Evolutionary conservation across 192 early-diverging fungal genomes (phyloP).

Genomic region (Coemansia sp.): DNA sequence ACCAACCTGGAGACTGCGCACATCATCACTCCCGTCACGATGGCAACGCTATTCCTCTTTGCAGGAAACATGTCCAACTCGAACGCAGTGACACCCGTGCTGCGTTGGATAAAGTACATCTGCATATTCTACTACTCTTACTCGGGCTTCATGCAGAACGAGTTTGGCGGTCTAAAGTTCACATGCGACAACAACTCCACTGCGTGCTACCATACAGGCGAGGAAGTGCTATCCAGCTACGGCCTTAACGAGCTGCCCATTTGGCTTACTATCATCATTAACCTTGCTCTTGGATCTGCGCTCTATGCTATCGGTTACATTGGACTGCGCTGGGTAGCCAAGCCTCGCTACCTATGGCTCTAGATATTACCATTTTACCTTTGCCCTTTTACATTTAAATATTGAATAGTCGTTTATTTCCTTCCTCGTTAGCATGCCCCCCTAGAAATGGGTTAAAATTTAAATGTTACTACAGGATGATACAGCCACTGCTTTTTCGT

Average conservation of each 20-base stretch:
- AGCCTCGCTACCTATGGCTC: conserved; percentile 40
- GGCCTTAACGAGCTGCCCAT: conserved; percentile 26
- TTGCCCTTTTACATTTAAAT: background rate
- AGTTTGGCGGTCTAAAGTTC: conserved; percentile 42
- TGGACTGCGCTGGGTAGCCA: conserved; percentile 33
- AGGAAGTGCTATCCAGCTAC: conserved; percentile 28
- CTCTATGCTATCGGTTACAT: conserved; percentile 23
- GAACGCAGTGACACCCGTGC: conserved; percentile 37
- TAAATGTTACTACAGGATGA: too few species aligned
- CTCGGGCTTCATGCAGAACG: conserved; percentile 40
- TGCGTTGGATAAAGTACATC: conserved; percentile 47
- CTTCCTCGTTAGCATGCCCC: background rate
- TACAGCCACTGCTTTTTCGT: background rate
- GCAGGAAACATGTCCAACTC: conserved; percentile 40
- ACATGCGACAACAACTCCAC: conserved; percentile 9
- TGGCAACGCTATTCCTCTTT: conserved; percentile 33
- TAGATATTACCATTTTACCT: background rate
- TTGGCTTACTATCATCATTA: conserved; percentile 18
- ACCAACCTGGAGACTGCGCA: conserved; percentile 25
- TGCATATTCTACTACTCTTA: conserved; percentile 37
- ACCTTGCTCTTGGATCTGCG: conserved; percentile 15
- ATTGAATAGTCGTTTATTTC: background rate
- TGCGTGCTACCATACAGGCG: conserved; percentile 25
- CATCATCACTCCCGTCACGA: conserved; percentile 22
- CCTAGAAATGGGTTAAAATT: too few species aligned